phyloP scores from a whole-genome alignment of 305 asterid genomes.

The Fraxinus latifolia region DNA sequence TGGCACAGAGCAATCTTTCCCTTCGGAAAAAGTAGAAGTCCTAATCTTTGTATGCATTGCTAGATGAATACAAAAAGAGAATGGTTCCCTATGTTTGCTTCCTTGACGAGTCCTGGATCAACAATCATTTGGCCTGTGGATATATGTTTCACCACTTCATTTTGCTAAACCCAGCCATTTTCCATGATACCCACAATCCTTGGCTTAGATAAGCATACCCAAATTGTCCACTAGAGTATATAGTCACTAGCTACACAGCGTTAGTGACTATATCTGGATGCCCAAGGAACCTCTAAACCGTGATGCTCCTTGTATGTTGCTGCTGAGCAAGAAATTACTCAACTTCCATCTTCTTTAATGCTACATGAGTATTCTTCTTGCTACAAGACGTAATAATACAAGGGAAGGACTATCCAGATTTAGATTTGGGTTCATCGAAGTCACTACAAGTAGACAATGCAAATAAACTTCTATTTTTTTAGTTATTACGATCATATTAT shows the following conservation, averaged over 20 bases:
- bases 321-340: background rate
- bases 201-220: background rate
- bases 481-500: background rate
- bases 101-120: background rate
- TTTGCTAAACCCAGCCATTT: background rate
- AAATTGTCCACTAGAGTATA: background rate
- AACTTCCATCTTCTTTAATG: background rate
- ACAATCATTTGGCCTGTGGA: background rate
- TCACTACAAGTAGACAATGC: background rate
- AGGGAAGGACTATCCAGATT: background rate
- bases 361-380: background rate
- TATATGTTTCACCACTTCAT: background rate
- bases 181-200: background rate
- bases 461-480: background rate
- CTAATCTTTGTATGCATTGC: background rate
- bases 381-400: background rate
- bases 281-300: background rate
- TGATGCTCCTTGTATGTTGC: background rate
- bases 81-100: background rate
- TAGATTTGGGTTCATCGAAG: background rate
- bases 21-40: background rate
- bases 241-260: background rate
- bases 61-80: background rate
- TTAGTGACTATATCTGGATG: background rate
- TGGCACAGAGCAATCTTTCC: background rate